These are phyloP conservation scores for Syzygium aqueum DNA, from an alignment of 345 rosid genomes.

Conservation along the genomic window DNA sequence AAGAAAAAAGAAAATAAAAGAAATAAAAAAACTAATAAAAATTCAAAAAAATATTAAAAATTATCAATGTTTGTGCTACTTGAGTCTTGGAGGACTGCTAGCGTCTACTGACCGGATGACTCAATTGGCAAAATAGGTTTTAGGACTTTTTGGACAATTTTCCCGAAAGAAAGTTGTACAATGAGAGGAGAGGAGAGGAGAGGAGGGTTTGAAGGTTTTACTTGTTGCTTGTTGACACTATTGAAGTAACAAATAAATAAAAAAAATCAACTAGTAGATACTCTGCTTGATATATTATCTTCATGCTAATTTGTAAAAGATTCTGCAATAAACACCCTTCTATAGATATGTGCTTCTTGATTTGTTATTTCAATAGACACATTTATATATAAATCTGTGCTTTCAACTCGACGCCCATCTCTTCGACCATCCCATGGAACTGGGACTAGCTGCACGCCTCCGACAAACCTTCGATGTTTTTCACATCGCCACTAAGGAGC, in stretches of 20 bases:
- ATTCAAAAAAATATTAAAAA: too few species aligned
- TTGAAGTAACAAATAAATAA: not conserved
- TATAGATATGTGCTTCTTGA: not conserved
- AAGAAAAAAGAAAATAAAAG: too few species aligned
- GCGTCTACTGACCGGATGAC: rapidly evolving
- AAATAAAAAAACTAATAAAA: not conserved
- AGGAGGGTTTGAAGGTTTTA: not conserved
- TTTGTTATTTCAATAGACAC: too few species aligned
- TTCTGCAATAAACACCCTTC: too few species aligned
- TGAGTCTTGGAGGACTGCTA: too few species aligned
- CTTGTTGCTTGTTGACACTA: not conserved
- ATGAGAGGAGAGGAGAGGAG: not conserved
- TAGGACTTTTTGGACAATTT: too few species aligned
- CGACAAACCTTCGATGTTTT: not conserved
- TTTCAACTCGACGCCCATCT: not conserved
- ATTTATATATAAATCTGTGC: not conserved
- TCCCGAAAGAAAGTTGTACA: too few species aligned
- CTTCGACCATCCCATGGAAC: not conserved
- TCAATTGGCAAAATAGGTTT: too few species aligned
- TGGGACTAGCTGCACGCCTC: not conserved
- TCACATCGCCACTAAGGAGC: not conserved
- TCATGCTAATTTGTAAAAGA: not conserved
- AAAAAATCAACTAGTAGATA: not conserved
- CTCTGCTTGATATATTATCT: not conserved
- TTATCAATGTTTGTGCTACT: rapidly evolving